Evolutionary conservation across 163 green algal genomes (phyloP).

Genomic region (Scenedesmus sp.): DNA sequence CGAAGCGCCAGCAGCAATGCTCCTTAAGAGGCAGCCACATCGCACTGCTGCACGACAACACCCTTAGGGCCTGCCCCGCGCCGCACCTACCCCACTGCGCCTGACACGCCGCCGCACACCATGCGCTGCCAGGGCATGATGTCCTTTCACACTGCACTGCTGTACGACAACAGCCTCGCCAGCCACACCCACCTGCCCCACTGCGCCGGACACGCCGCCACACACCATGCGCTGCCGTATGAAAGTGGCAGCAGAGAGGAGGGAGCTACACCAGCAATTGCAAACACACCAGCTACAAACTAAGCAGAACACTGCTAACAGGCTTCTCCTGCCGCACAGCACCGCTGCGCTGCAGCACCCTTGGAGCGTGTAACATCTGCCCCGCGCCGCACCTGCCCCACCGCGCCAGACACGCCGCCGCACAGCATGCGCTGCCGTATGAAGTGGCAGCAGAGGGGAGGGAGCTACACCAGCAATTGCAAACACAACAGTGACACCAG

Average conservation of each 20-base stretch:
- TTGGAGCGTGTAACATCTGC: neutral
- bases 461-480: too few relatives aligned
- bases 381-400: slow-evolving; percentile 65
- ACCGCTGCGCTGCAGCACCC: too few relatives aligned
- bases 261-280: too few relatives aligned
- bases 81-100: slow-evolving; percentile 74
- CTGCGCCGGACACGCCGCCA: slow-evolving; percentile 76
- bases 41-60: too few relatives aligned
- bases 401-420: slow-evolving; percentile 76
- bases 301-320: too few relatives aligned
- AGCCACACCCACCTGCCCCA: slow-evolving; percentile 64
- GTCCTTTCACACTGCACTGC: slow-evolving; percentile 20
- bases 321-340: too few relatives aligned
- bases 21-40: too few relatives aligned
- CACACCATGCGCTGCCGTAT: slow-evolving; percentile 71
- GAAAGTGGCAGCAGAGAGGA: too few relatives aligned
- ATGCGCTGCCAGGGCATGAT: slow-evolving; percentile 79
- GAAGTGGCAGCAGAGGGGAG: too few relatives aligned
- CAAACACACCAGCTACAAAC: too few relatives aligned
- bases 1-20: too few relatives aligned
- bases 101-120: slow-evolving; percentile 74
- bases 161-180: neutral
- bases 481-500: neutral
- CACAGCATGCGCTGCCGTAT: slow-evolving; percentile 71
- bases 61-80: too few relatives aligned